Base-by-base conservation (phyloP, 495 filamentous ascomycete genomes). In the Ramalina intermedia region DNA sequence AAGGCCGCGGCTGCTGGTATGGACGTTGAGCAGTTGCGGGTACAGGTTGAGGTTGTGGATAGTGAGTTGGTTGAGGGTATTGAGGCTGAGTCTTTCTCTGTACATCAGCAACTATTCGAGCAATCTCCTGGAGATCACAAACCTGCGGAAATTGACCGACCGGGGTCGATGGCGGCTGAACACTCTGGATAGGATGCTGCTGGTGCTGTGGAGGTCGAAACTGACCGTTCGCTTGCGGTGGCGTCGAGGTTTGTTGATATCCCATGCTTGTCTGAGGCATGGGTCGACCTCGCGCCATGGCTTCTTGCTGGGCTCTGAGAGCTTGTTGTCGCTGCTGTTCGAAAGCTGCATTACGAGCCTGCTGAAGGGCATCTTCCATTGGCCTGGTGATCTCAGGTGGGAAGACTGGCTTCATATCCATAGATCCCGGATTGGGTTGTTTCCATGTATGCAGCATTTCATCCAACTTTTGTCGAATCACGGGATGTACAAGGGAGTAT, bases 391-490 rank as follows among this genome's bases (percentile, higher is more conserved):
- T 73, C 21, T 96, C 87, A 12, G 74, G 69, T 14, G 85, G 78
- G 62, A 98, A 98, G 45, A 98, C 90, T 2, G 91, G 90, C 54
- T 83, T 74, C 2, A 78, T 76, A 57, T 93, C 87, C 47, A 90
- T 72, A 12, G 91, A 94, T 17, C 89, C 91, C 0, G 89, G 86
- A 4, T 95, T 86, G 16, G 93, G 86, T 61, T 94, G 84, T 63
- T 95, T 98, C 91, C 91, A 98, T 0, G 91, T 98, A 67, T 86
- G 89, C 44, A 96, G 74, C 84, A 98, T 89, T 65, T 93, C 88
- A 51, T 96, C 90, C 69, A 98, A 79, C 66, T 91, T 90, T 48
- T 80, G 75, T 56, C 91, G 75, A n/a, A 85, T 85, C 37, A 70
- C 68, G 44, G 69, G 69, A 57, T 95, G 87, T 50, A 96, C 87